Percentiles rank a stretch among this genome's conserved stretches.
These are phyloP conservation scores for Ophiostoma fasciatum DNA, from an alignment of 2,329 filamentous ascomycete genomes.

Conservation along the genomic window DNA sequence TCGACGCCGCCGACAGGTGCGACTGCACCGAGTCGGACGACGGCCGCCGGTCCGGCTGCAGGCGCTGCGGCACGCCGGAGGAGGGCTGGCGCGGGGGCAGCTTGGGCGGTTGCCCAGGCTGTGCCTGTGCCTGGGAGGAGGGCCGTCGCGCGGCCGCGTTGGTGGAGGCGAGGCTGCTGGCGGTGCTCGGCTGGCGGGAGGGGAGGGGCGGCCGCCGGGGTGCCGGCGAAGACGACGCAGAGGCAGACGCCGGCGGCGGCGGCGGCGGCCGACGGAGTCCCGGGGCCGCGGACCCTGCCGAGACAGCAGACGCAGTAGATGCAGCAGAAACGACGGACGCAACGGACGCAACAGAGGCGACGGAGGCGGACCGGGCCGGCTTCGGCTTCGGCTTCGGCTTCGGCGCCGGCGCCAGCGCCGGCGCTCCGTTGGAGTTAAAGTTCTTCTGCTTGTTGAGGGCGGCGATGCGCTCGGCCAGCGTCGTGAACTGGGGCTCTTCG, in stretches of 20 bases:
- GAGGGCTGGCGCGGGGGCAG: constrained; percentile 36
- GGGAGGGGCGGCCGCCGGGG: not conserved
- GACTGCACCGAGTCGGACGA: constrained; percentile 46
- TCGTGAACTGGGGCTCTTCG: constrained; percentile 46
- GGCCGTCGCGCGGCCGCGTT: not conserved
- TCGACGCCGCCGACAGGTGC: constrained; percentile 37
- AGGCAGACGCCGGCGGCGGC: not conserved
- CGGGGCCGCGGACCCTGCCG: too few species aligned
- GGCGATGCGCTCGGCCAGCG: constrained; percentile 47
- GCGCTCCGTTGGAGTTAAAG: constrained; percentile 23
- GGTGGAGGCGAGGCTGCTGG: constrained; percentile 23
- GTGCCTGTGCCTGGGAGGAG: too few species aligned
- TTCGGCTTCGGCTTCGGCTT: constrained; percentile 14
- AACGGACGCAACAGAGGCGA: not conserved
- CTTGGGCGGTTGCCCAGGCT: constrained; percentile 25
- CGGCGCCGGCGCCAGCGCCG: constrained; percentile 1
- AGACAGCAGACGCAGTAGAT: not conserved
- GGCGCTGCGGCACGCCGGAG: constrained; percentile 19
- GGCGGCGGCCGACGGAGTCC: constrained; percentile 1
- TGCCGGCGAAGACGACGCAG: too few species aligned
- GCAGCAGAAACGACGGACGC: not conserved
- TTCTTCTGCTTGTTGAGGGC: constrained; percentile 48
- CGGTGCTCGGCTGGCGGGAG: constrained; percentile 24
- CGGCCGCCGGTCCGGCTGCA: constrained; percentile 28
- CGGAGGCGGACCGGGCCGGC: not conserved